A percentile compares a stretch with the other conserved stretches of the same genome.
These are phyloP conservation scores for Lignosus rhinocerotis DNA, from an alignment of 1,284 basidiomycete genomes.

Conservation along the genomic window DNA sequence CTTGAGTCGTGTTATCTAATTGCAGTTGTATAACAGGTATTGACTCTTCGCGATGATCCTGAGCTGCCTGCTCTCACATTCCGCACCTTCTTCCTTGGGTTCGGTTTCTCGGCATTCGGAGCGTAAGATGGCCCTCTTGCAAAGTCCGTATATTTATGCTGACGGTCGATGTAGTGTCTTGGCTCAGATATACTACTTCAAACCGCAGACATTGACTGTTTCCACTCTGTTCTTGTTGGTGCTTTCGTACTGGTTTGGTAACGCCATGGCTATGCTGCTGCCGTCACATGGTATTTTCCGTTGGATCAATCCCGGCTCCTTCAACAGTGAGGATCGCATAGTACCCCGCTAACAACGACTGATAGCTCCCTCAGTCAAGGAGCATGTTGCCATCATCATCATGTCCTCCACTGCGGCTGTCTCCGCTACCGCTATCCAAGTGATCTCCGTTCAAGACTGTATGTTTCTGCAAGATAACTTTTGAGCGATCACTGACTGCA, in stretches of 20 bases:
- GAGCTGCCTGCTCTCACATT: constrained; percentile 40
- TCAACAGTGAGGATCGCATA: constrained; percentile 36
- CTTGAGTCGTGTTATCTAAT: constrained; percentile 6
- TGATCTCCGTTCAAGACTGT: constrained; percentile 39
- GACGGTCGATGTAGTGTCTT: constrained; percentile 34
- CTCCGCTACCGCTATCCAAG: constrained; percentile 39
- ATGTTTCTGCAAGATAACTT: constrained; percentile 7
- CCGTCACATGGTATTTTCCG: constrained; percentile 37
- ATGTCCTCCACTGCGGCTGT: constrained; percentile 38
- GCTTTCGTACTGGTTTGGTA: constrained; percentile 40
- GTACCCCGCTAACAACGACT: neutral
- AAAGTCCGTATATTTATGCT: constrained; percentile 16
- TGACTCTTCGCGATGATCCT: constrained; percentile 41
- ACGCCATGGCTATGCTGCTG: constrained; percentile 34
- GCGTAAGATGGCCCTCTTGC: constrained; percentile 25
- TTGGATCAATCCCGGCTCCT: constrained; percentile 41
- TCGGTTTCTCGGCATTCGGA: constrained; percentile 38
- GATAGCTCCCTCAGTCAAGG: constrained; percentile 29
- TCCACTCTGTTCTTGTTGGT: constrained; percentile 38
- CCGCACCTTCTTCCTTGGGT: constrained; percentile 38
- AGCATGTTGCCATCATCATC: constrained; percentile 38
- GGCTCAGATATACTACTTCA: constrained; percentile 41
- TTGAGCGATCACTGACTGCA: neutral
- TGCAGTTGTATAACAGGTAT: constrained; percentile 24
- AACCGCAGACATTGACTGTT: constrained; percentile 38